Base-by-base conservation (phyloP, 2,329 filamentous ascomycete species). In the Hypoxylon rubiginosum region DNA sequence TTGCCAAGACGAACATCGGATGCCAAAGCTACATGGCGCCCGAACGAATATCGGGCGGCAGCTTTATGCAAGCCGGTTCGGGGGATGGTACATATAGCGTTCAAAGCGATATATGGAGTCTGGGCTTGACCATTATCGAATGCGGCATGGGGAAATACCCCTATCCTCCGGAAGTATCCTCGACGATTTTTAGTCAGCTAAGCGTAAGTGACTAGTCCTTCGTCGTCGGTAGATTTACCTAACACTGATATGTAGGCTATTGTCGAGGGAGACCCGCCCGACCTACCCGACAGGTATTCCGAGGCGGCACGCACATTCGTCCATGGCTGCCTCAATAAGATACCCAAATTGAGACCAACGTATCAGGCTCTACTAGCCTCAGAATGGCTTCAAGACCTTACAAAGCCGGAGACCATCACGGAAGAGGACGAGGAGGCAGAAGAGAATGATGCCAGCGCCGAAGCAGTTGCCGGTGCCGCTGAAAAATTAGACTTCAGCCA, bases 1-100 rank as follows among this genome's bases (percentile, higher is more conserved):
- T 98, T 74, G 96, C 96, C 55, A 97, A 97, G 81, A 99, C 96
- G 28, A 99, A 99, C 77, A 99, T 99, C 74, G 96, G 96, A 41
- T 99, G 96, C 76, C 96, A 99, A 81, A 97, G 94, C 76, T 99
- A 99, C 82, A 99, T 99, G 96, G 96, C 96, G 0, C 96, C 96
- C 0, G 96, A 99, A 79, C 86, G 96, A 70, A 99, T 99, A 74
- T 93, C 93, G 8, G 93, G 93, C 52, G 94, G 94, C 61, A 91
- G 91, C 21, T 89, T 94, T 74, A 89, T 92, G 63, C 87, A 91
- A 67, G 85, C 88, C 3, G 91, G 91, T 26, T 90, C 17, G 88
- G 89, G 88, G 5, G 91, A 91, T 64, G 95, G 95, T 61, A 97
- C 95, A 2, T 99, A 99, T 80, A 97, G 93, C 77, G 96, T 99